Percentiles rank a stretch among this genome's conserved stretches.
These are phyloP conservation scores for Syzygium syzygioides DNA, from an alignment of 441 rosid genomes.

Conservation along the genomic window DNA sequence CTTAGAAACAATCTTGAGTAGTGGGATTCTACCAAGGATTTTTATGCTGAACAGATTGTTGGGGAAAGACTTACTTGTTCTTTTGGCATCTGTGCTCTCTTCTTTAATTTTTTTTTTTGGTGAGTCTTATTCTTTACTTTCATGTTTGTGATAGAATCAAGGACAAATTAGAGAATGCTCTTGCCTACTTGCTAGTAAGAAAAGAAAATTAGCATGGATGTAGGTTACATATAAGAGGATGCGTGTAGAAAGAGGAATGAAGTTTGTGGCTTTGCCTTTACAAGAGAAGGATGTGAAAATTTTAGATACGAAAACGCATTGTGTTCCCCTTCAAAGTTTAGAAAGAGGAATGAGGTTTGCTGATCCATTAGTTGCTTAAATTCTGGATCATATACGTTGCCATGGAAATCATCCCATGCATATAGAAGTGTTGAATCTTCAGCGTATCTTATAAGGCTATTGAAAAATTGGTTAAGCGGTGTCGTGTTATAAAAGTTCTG, in stretches of 20 bases:
- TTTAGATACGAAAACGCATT: not conserved
- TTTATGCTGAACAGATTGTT: not conserved
- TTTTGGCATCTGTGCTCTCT: not conserved
- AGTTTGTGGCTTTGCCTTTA: not conserved
- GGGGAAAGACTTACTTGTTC: not conserved
- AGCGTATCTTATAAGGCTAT: not conserved
- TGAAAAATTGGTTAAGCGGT: not conserved
- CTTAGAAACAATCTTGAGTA: not conserved
- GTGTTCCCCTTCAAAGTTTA: not conserved
- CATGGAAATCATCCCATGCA: not conserved
- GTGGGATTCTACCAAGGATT: not conserved
- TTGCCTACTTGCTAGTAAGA: not conserved
- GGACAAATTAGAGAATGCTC: not conserved
- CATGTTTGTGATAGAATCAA: not conserved
- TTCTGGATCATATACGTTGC: not conserved
- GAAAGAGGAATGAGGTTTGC: not conserved
- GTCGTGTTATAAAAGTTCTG: not conserved
- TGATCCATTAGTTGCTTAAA: not conserved
- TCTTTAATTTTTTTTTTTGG: not conserved
- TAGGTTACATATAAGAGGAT: not conserved
- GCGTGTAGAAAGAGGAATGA: not conserved
- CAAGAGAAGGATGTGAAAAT: not conserved
- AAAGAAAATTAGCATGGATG: not conserved
- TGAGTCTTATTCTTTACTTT: not conserved
- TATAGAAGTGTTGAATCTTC: not conserved